Base-by-base conservation (phyloP, 441 rosid species). In the Melastoma candidum region DNA sequence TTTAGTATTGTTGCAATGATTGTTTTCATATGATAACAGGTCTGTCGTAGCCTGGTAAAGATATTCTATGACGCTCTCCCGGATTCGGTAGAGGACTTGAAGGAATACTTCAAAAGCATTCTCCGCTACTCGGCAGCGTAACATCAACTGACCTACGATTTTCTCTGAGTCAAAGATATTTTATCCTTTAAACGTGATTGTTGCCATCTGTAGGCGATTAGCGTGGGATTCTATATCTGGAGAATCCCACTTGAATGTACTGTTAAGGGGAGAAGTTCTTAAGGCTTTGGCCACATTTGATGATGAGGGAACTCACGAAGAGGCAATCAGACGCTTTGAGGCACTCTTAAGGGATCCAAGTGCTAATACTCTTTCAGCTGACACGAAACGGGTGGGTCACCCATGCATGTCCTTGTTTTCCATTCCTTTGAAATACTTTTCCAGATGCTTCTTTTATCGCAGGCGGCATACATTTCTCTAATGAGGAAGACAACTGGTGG, bases 401-500 rank as follows among this genome's bases (percentile, higher is more conserved):
- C 22, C n/a, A 2, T 4, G 25, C 45, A 27, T 52, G 56, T 41
- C 36, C 56, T 36, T 44, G n/a, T 52, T n/a, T 12, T 36, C 26
- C 36, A 26, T 13, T 14, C 29, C 56, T 52, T 44, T 12, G 4
- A 14, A 26, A 10, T 25, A 32, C 26, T 0, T 10, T 48, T 17
- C 8, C 22, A 49, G 7, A 2, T n/a, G 26, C 4, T 48, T 1
- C 8, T 24, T 54, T 9, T 55, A 36, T 10, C 53, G 44, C 69
- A 77, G 78, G 76, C 72, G 58, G 60, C 72, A 45, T 77, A 77
- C 47, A 61, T 63, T 61, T 47, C 72, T 44, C 59, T 68, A 11
- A 61, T 77, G 67, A 73, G 79, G 51, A 74, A 69, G 27, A 25
- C 67, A 26, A 70, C 66, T 44, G 11, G 26, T 54, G 36, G 26